Base-by-base conservation (phyloP, 768 basidiomycete species). In the Crepidotus variabilis region DNA sequence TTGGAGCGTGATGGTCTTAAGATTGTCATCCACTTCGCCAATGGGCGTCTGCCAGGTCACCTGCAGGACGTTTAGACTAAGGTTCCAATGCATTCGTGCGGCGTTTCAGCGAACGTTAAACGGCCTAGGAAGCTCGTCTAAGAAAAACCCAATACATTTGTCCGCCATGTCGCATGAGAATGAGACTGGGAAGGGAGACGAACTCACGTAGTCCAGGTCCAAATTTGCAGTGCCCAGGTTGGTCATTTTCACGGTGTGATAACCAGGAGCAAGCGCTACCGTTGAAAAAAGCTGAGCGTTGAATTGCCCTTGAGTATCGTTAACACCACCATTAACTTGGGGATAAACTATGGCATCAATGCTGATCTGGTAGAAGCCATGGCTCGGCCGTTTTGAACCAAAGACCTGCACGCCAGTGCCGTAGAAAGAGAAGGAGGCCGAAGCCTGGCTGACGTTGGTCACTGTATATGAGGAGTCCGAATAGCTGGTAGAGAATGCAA, bases 141-240 rank as follows among this genome's bases (percentile, higher is more conserved):
- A 3, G 8, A 28, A 28, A 28, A n/a, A n/a, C n/a, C n/a, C 8
- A 8, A 28, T 28, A 28, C 28, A 4, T 28, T 28, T 28, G 28
- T 28, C 28, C 28, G 8, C 28, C 28, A 8, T 28, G 28, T 8
- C 28, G 28, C 28, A 28, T 8, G 28, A 28, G 28, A 28, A 8
- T 28, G 28, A 28, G 28, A 46, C 10, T 28, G 18, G 21, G 8
- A 16, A 28, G 52, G 50, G 33, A 21, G 10, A n/a, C 55, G 9
- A 14, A 70, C 75, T 39, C 54, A 80, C 81, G 58, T 75, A 80
- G 54, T 84, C 82, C 22, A 84, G 65, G 59, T 80, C 82, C 47
- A 83, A 61, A 47, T 63, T 68, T 5, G 53, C 59, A 2, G 55
- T 53, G 3, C 63, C 68, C 32, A 58, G 46, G 51, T 74, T 75